Evolutionary conservation across 192 early-diverging fungal genomes (phyloP), one percentile per base, ranked within the genome.

Genomic region (Chytriomyces sp.): DNA sequence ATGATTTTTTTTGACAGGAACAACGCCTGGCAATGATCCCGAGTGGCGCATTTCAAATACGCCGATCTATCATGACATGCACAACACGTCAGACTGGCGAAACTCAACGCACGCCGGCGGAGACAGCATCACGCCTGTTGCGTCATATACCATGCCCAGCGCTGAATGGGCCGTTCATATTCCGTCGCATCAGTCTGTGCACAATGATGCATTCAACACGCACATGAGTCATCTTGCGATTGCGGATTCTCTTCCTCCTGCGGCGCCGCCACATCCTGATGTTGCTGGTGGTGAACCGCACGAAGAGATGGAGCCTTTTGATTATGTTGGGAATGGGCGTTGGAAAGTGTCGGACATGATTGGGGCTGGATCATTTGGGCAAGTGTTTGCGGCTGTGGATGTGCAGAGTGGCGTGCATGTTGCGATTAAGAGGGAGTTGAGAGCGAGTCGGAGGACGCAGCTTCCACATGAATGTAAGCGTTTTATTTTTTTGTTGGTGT

Each of bases 351-450:
- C 65, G 50, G 85, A 76, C 7, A 76, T 81, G 74, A 82, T 86
- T 67, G 85, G 85, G 16, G 61, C 72, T 44, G 85, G 85, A 6
- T 79, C 76, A 5, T 86, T 86, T 76, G 85, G 85, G 26, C 77
- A 86, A 45, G 82, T 86, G 7, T 84, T 79, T 80, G 75, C 78
- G 7, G 85, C 69, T 16, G 72, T 74, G 11, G 85, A 86, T 45
- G 16, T 61, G 6, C 68, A 78, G 44, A 82, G 79, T 16, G 72
- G 77, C 16, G 50, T 50, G 7, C n/a, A 71, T 45, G 82, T 86
- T 23, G 85, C 85, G 50, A 79, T 86, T 69, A 86, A 86, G 59
- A 64, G 82, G 9, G 85, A 86, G 67, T 10, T 60, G 10, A 62
- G 18, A 8, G 45, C n/a, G 2, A 62, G 61, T 24, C 16, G 46